These are phyloP conservation scores for Monosporozyma aerobia DNA, from an alignment of 805 yeast species.

Conservation along the genomic window DNA sequence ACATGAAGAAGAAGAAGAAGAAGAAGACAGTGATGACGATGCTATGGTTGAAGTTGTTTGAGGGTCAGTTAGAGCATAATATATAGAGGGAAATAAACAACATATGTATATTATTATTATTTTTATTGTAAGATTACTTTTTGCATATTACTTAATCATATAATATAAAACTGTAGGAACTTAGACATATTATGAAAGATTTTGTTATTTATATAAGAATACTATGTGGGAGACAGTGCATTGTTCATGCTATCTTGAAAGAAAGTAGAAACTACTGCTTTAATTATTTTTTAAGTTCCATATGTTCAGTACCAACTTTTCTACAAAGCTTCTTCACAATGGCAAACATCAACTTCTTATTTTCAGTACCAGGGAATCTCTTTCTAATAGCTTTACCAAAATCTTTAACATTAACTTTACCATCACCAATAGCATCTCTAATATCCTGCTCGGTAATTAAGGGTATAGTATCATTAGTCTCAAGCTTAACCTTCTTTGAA, in stretches of 20 bases:
- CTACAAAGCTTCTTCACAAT: slow-evolving; percentile 26
- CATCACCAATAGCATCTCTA: slow-evolving; percentile 43
- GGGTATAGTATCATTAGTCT: slow-evolving; percentile 15
- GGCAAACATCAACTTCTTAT: slow-evolving; percentile 24
- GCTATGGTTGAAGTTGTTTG: slow-evolving; percentile 32
- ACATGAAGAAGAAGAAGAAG: slow-evolving; percentile 19
- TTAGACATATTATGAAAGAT: not conserved
- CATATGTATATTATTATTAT: not conserved
- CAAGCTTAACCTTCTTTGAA: slow-evolving; percentile 34
- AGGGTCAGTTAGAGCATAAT: not conserved
- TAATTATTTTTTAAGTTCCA: slow-evolving; percentile 20
- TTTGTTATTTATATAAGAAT: not conserved
- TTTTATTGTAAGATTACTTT: not conserved
- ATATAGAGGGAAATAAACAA: not conserved
- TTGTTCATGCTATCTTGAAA: not conserved
- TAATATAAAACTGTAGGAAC: not conserved
- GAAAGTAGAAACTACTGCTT: not conserved
- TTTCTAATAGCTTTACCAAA: slow-evolving; percentile 50
- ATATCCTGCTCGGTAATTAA: slow-evolving; percentile 68
- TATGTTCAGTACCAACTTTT: slow-evolving; percentile 24
- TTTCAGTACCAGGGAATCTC: slow-evolving; percentile 34
- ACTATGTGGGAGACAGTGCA: not conserved
- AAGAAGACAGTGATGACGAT: slow-evolving; percentile 20
- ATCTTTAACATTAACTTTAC: slow-evolving; percentile 40
- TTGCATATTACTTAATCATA: not conserved